Evolutionary conservation across 2,329 filamentous ascomycete species (phyloP).

Genomic region (Boeremia exigua): DNA sequence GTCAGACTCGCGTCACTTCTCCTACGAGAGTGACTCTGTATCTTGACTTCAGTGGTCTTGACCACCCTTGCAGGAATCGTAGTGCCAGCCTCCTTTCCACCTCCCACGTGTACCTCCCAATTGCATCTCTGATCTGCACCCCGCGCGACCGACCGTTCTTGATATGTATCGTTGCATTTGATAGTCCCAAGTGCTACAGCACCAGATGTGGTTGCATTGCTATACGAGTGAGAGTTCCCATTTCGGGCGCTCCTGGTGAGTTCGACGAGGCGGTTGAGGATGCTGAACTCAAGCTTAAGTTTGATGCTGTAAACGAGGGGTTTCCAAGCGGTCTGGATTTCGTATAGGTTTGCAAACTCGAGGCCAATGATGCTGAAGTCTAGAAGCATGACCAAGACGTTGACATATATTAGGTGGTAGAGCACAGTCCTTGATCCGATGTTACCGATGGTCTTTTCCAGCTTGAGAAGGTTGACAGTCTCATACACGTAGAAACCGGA

Average conservation of each 20-base stretch:
- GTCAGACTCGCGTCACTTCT: slow-evolving; percentile 19
- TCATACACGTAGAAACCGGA: slow-evolving; percentile 59
- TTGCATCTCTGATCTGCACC: slow-evolving; percentile 11
- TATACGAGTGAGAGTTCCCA: slow-evolving; percentile 18
- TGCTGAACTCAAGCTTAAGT: slow-evolving; percentile 60
- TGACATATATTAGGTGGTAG: slow-evolving; percentile 29
- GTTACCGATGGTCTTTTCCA: slow-evolving; percentile 24
- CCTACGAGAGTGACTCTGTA: slow-evolving; percentile 26
- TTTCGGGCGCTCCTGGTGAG: slow-evolving; percentile 20
- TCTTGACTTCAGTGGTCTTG: slow-evolving; percentile 30
- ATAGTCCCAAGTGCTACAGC: slow-evolving; percentile 23
- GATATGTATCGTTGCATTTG: slow-evolving; percentile 11
- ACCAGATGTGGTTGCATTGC: slow-evolving; percentile 12
- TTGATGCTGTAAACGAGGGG: slow-evolving; percentile 52
- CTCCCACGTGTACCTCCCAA: slow-evolving; percentile 24
- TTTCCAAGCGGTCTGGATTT: slow-evolving; percentile 41
- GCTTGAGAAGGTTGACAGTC: slow-evolving; percentile 34
- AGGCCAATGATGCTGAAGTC: slow-evolving; percentile 31
- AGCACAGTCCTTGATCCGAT: slow-evolving; percentile 20
- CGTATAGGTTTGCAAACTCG: slow-evolving; percentile 27
- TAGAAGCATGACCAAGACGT: slow-evolving; percentile 30
- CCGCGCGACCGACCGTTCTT: slow-evolving; percentile 15
- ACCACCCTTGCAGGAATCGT: slow-evolving; percentile 19
- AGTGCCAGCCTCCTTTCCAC: slow-evolving; percentile 15
- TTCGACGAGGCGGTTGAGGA: slow-evolving; percentile 51